Base-by-base conservation (phyloP, 73 alveolate species). In the Tetrahymena elliotti region DNA sequence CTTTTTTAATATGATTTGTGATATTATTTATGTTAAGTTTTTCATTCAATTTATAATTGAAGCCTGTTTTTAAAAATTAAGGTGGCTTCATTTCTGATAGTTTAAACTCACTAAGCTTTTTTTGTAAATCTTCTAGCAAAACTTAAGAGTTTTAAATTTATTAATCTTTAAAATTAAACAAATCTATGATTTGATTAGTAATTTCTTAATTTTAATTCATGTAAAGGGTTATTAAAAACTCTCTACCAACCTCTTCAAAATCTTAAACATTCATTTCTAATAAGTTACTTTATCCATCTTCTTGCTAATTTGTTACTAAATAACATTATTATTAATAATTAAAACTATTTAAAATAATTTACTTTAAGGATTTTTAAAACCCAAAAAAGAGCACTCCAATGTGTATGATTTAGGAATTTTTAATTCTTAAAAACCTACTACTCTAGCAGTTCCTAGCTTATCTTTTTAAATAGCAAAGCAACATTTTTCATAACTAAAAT, bases 401-500 rank as follows among this genome's bases (percentile, higher is more conserved):
- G 98, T 97, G 83, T 84, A 97, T 18, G 97, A 53, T 68, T 97
- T 97, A n/a, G 82, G 88, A n/a, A 97, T 93, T 33, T 84, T 22
- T 0, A 97, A 83, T 54, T 97, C 98, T 93, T 95, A 94, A 52
- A 96, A 97, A 22, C 95, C 41, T 2, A 97, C 98, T 12, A 97
- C 83, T 37, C 98, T 53, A 40, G 98, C 98, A 0, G 98, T 97
- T 22, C 97, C 84, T 35, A 93, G 95, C 82, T 97, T 97, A 39
- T 95, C 97, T 47, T 94, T 97, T 93, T 97, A 96, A 13, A 94
- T 33, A 16, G 96, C 97, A 84, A 97, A 97, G 36, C 53, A 93
- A 84, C 98, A 97, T 40, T 97, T 97, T 83, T 97, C 95, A 27
- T 84, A 83, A 20, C 53, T 93, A 38, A 97, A 96, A 12, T 83